phyloP scores from a whole-genome alignment of 2,329 filamentous ascomycete species.

The Fusarium sp. region DNA sequence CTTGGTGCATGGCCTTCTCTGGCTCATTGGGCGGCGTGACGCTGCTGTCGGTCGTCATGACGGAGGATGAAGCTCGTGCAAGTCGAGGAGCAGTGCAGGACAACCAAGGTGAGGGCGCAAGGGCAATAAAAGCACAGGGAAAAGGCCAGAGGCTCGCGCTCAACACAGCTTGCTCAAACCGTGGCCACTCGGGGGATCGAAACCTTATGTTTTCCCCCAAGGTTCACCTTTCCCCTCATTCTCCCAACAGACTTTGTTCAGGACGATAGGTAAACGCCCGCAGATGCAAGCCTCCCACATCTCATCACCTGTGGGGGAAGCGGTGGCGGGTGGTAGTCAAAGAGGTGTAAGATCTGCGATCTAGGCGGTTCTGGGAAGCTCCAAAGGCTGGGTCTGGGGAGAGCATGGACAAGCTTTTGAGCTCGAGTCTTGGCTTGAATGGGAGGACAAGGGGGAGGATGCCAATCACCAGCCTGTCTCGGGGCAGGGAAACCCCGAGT shows the following conservation, averaged over 20 bases:
- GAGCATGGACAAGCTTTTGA: conserved; percentile 11
- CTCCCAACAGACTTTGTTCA: too few species aligned
- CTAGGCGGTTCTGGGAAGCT: conserved; percentile 37
- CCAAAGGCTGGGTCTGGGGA: conserved; percentile 17
- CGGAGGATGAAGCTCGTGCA: neutral
- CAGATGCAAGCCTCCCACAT: conserved; percentile 2
- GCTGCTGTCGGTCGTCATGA: conserved; percentile 32
- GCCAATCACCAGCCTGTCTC: conserved; percentile 24
- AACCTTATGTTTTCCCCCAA: too few species aligned
- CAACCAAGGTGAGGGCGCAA: neutral
- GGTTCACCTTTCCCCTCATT: too few species aligned
- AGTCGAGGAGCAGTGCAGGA: neutral
- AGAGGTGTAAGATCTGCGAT: conserved; percentile 21
- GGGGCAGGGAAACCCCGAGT: conserved; percentile 24
- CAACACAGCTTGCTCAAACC: too few species aligned
- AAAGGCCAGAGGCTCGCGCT: too few species aligned
- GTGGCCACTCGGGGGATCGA: too few species aligned
- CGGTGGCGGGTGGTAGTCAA: neutral
- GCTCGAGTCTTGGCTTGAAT: conserved; percentile 21
- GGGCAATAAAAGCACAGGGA: neutral
- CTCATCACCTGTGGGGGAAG: conserved; percentile 26
- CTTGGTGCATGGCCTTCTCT: conserved; percentile 26
- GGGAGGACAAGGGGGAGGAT: conserved; percentile 15
- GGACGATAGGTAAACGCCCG: conserved; percentile 16
- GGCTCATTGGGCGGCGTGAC: conserved; percentile 24